These are phyloP conservation scores for Talaromyces sp. DNA, from an alignment of 2,329 filamentous ascomycete species.

Conservation along the genomic window DNA sequence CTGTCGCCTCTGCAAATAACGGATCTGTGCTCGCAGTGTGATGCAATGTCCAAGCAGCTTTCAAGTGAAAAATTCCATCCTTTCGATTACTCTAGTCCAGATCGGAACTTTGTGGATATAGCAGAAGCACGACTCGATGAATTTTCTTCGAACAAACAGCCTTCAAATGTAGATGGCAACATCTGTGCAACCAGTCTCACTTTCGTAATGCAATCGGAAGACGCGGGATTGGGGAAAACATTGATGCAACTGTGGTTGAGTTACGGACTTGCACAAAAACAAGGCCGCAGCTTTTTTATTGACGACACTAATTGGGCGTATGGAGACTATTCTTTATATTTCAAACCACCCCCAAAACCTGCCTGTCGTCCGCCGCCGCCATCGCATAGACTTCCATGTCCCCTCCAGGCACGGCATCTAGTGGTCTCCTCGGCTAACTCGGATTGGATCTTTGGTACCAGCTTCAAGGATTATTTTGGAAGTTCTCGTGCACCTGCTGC, in stretches of 20 bases:
- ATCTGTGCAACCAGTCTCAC: slow-evolving; percentile 68
- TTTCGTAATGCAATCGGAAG: slow-evolving; percentile 66
- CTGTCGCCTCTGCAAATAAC: slow-evolving; percentile 60
- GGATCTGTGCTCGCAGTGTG: slow-evolving; percentile 63
- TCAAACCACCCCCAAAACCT: slow-evolving; percentile 59
- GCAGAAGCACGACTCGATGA: slow-evolving; percentile 60
- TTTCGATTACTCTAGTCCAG: slow-evolving; percentile 53
- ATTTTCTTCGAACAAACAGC: slow-evolving; percentile 48
- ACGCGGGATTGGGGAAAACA: slow-evolving; percentile 71
- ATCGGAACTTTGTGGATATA: slow-evolving; percentile 69
- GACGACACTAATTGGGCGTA: slow-evolving; percentile 82
- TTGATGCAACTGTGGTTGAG: slow-evolving; percentile 78
- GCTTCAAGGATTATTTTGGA: slow-evolving; percentile 50
- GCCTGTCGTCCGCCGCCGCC: slow-evolving; percentile 65
- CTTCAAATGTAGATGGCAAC: neutral
- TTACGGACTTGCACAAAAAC: slow-evolving; percentile 70
- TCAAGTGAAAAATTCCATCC: slow-evolving; percentile 44
- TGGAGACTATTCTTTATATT: slow-evolving; percentile 67
- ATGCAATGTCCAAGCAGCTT: slow-evolving; percentile 57
- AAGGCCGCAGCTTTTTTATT: slow-evolving; percentile 73
- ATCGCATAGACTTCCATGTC: slow-evolving; percentile 73
- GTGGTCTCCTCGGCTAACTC: slow-evolving; percentile 66
- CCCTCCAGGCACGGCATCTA: slow-evolving; percentile 67
- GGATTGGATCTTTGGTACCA: slow-evolving; percentile 56
- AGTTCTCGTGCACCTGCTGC: slow-evolving; percentile 45